These are phyloP conservation scores for Paecilomyces formosus DNA, from an alignment of 2,329 filamentous ascomycete species.

Conservation along the genomic window DNA sequence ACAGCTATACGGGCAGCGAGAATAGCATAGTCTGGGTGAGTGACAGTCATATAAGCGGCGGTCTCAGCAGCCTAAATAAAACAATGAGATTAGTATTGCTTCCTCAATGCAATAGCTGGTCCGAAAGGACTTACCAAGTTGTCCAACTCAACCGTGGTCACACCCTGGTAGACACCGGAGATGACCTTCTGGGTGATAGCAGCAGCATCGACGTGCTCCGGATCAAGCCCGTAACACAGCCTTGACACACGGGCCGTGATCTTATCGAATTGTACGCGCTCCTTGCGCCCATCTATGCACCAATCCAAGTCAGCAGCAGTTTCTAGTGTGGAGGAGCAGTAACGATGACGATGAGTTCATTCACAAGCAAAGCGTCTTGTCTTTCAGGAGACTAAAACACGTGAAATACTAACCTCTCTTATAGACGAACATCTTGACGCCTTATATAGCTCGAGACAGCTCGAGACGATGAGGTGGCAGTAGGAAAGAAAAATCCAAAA, in stretches of 20 bases:
- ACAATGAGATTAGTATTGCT: constrained; percentile 14
- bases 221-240: constrained; percentile 93
- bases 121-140: constrained; percentile 66
- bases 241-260: constrained; percentile 98
- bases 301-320: constrained; percentile 13
- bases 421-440: constrained; percentile 52
- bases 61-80: constrained; percentile 80
- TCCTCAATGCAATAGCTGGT: background rate
- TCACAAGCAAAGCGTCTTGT: background rate
- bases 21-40: constrained; percentile 97
- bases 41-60: constrained; percentile 99
- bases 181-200: constrained; percentile 99
- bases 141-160: constrained; percentile 92
- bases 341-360: background rate
- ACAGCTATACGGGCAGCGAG: constrained; percentile 97
- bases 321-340: background rate
- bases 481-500: constrained; percentile 9
- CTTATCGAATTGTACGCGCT: constrained; percentile 99
- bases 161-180: constrained; percentile 96
- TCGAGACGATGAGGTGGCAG: background rate
- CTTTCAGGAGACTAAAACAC: constrained; percentile 1
- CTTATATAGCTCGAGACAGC: background rate
- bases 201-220: constrained; percentile 91
- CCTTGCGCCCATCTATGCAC: constrained; percentile 85
- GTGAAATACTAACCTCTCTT: constrained; percentile 48